Evolutionary conservation across 192 early-diverging fungal genomes (phyloP).

Genomic region (Backusella macrospora): DNA sequence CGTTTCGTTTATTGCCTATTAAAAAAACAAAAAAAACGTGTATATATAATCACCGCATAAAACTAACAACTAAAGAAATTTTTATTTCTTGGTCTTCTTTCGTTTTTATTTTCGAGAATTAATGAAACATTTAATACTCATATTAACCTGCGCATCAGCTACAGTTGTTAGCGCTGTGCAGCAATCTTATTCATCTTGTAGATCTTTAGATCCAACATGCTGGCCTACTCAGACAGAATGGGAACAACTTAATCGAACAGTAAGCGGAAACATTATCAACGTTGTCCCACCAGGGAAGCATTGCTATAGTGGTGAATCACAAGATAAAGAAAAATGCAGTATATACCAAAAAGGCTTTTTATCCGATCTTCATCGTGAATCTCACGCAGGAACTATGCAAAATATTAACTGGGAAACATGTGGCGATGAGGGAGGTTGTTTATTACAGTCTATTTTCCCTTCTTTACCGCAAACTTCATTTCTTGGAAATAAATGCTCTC

Average conservation of each 20-base stretch:
- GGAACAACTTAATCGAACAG: conserved; percentile 25
- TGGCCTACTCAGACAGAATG: conserved; percentile 35
- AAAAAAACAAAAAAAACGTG: not conserved
- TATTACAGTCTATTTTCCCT: conserved; percentile 3
- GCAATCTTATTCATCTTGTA: not conserved
- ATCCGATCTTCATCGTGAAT: conserved; percentile 3
- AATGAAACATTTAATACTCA: not conserved
- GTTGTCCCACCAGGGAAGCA: conserved; percentile 34
- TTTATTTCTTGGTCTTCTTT: not conserved
- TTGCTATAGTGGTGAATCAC: conserved; percentile 35
- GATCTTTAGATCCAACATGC: conserved; percentile 22
- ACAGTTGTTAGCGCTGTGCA: not conserved
- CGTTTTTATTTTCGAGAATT: not conserved
- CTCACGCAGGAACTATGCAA: conserved; percentile 5
- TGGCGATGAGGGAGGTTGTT: conserved; percentile 19
- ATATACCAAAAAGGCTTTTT: not conserved
- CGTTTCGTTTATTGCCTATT: not conserved
- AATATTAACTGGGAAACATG: conserved; percentile 40
- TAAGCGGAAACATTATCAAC: conserved; percentile 28
- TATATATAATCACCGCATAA: not conserved
- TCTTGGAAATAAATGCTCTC: conserved; percentile 24
- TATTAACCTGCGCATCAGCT: not conserved
- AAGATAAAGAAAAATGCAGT: conserved; percentile 32
- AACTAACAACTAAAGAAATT: not conserved
- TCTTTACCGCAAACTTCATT: conserved; percentile 9